Conservation (phyloP, 2,329 filamentous ascomycete genomes). For the Dothistroma pini region DNA sequence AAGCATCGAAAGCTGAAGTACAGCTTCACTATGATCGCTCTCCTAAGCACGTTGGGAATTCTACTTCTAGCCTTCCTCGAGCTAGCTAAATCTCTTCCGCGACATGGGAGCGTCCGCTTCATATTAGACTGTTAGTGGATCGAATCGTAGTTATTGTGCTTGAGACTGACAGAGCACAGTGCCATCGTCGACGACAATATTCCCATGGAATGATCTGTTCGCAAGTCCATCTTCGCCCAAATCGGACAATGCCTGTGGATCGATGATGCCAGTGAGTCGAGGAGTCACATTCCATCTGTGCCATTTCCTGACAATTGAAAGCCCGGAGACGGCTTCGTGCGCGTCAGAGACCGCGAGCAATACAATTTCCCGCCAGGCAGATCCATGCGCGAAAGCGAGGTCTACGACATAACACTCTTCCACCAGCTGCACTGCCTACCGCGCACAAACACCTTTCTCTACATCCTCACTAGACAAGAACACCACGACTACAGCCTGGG, state of each 20-base stretch:
- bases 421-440: constrained; percentile 37
- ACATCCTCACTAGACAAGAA: constrained; percentile 64
- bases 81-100: background rate
- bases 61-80: background rate
- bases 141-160: background rate
- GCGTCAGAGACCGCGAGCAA: constrained; percentile 23
- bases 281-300: background rate
- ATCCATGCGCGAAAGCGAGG: constrained; percentile 23
- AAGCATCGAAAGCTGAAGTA: background rate
- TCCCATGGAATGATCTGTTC: constrained; percentile 28
- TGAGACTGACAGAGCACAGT: background rate
- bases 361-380: constrained; percentile 31
- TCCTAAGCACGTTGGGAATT: background rate
- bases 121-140: background rate
- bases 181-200: constrained; percentile 17
- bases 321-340: constrained; percentile 35
- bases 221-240: constrained; percentile 22
- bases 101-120: background rate
- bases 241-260: constrained; percentile 30
- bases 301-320: constrained; percentile 1
- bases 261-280: constrained; percentile 23
- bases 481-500: constrained; percentile 18
- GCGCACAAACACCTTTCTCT: constrained; percentile 56
- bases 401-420: constrained; percentile 37
- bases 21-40: background rate